These are phyloP conservation scores for Phytophthora nicotianae DNA, from an alignment of 352 stramenopile genomes.

Conservation along the genomic window DNA sequence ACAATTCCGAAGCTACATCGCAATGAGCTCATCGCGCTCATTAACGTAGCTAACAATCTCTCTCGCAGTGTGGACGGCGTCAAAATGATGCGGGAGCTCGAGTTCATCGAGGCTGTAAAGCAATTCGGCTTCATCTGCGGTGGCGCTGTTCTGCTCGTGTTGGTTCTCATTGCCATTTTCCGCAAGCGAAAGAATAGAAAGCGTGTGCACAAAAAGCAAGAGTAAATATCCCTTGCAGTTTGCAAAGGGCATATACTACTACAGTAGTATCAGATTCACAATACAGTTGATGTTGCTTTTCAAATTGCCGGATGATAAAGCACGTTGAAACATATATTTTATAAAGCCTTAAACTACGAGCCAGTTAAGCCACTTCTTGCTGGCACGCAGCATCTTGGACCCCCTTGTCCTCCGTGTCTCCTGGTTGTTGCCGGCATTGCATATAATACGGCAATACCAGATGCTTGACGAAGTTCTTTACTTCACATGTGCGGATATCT, in stretches of 20 bases:
- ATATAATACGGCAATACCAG: slow-evolving; percentile 68
- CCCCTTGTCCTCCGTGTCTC: slow-evolving; percentile 18
- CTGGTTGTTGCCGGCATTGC: slow-evolving; percentile 15
- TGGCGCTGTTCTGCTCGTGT: slow-evolving; percentile 45
- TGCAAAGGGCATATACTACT: slow-evolving; percentile 27
- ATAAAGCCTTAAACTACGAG: background rate
- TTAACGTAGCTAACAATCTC: slow-evolving; percentile 94
- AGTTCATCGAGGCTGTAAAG: slow-evolving; percentile 68
- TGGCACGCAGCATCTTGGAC: slow-evolving; percentile 18
- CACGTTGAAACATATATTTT: slow-evolving; percentile 3
- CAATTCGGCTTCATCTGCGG: slow-evolving; percentile 60
- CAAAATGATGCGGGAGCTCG: slow-evolving; percentile 78
- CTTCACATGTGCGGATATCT: slow-evolving; percentile 64
- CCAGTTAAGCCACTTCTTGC: slow-evolving; percentile 30
- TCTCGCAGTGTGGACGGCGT: slow-evolving; percentile 80
- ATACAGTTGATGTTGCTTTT: slow-evolving; percentile 34
- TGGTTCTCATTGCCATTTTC: slow-evolving; percentile 51
- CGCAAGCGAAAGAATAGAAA: slow-evolving; percentile 46
- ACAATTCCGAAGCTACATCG: slow-evolving; percentile 79
- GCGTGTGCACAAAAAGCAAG: slow-evolving; percentile 30
- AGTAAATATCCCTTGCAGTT: slow-evolving; percentile 34
- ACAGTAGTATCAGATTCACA: slow-evolving; percentile 9
- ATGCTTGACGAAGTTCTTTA: slow-evolving; percentile 77
- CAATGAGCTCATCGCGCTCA: slow-evolving; percentile 98
- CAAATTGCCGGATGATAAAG: too few relatives aligned